Evolutionary conservation across 192 early-diverging fungal species (phyloP).

Genomic region (Borealophlyctis nickersoniae): DNA sequence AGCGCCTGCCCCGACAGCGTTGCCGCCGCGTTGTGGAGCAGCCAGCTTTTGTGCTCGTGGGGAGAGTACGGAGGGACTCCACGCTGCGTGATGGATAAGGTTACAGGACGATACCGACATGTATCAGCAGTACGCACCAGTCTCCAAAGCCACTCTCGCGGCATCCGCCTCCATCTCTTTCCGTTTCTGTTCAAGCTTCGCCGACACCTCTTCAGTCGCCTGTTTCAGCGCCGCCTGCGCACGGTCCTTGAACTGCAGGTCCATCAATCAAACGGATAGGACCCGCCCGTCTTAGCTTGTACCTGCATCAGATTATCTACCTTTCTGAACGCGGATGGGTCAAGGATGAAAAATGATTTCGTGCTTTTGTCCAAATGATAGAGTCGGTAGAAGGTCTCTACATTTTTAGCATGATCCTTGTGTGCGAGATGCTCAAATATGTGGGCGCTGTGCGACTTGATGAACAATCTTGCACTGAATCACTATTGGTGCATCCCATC

Average conservation of each 20-base stretch:
- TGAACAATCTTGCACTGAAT: not conserved
- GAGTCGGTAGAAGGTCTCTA: not conserved
- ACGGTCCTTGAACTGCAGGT: too few species aligned
- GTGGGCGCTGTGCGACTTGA: not conserved
- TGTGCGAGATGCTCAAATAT: not conserved
- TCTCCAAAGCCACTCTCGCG: too few species aligned
- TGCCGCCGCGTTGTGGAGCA: not conserved
- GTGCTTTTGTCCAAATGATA: not conserved
- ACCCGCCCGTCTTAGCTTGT: not conserved
- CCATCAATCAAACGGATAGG: not conserved
- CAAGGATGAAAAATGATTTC: not conserved
- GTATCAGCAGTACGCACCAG: too few species aligned
- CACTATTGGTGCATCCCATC: not conserved
- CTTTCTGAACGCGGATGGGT: not conserved
- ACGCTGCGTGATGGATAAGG: too few species aligned
- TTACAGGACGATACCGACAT: too few species aligned
- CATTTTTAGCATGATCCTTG: not conserved
- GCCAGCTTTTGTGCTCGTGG: not conserved
- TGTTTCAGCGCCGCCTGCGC: too few species aligned
- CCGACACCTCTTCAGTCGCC: too few species aligned
- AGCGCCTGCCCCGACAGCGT: not conserved
- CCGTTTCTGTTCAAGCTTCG: too few species aligned
- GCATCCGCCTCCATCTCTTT: too few species aligned
- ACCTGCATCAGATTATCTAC: not conserved
- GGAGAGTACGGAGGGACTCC: too few species aligned